Base-by-base conservation (phyloP, 371 early-diverging fungal genomes). In the Enterospora canceri region DNA sequence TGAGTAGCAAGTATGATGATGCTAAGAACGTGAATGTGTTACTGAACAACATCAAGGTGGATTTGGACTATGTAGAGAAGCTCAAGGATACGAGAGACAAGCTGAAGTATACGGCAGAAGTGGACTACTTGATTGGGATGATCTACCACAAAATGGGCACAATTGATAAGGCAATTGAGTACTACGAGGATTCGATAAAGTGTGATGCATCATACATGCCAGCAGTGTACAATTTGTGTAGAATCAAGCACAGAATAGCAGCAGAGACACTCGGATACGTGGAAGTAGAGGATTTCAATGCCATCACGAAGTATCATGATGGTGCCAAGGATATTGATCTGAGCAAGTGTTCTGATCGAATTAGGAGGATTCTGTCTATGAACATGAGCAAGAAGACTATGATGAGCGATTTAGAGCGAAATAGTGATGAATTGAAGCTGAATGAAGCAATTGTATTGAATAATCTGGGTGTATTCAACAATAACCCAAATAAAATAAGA, bases 71-170 rank as follows among this genome's bases (percentile, higher is more conserved):
- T 30, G n/a, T 34, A 5, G 64, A 58, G 4, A 4, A 8, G 4
- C 30, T 67, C 21, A 34, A 66, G 18, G 65, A 62, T 21, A 12
- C 49, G 2, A 48, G 32, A 59, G 29, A 53, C 19, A 5, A 24
- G 34, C 2, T 23, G 8, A 21, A 3, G 16, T 29, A 66, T 29
- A 47, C 40, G 2, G 58, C 71, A 47, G 58, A 65, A 26, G 46
- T 68, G n/a, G 28, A 58, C 12, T 74, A 74, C 58, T 30, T 70
- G 19, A 61, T 58, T 40, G 74, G 70, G 19, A 74, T 66, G 49
- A 64, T 66, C 26, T 53, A 65, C 19, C 74, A 74, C 51, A 21
- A 58, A 24, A 28, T 34, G 19, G 30, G 48, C 26, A 26, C 54
- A 30, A 50, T 57, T 54, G 62, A 66, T 23, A 31, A 40, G n/a